Evolutionary conservation across 2,329 filamentous ascomycete genomes (phyloP).

Genomic region (Karstenula rhodostoma): DNA sequence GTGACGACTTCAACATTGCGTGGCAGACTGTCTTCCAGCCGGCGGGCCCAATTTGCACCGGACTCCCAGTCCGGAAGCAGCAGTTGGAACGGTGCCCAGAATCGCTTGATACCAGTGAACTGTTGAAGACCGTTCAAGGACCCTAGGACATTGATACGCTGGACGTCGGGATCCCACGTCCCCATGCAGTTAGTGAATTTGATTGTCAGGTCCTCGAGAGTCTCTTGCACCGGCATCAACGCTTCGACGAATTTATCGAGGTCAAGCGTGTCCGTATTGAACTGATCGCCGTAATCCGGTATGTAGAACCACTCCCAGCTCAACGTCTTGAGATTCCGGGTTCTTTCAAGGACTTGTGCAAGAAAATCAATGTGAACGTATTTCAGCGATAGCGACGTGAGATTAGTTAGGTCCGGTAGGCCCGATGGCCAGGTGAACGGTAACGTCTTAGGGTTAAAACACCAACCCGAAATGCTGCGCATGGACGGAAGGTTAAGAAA

Average conservation of each 20-base stretch:
- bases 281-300: background rate
- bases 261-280: slow-evolving; percentile 1
- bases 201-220: slow-evolving; percentile 12
- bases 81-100: background rate
- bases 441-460: slow-evolving; percentile 1
- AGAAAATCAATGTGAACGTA: slow-evolving; percentile 4
- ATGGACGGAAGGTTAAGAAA: slow-evolving; percentile 7
- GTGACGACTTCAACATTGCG: slow-evolving; percentile 12
- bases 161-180: slow-evolving; percentile 1
- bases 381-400: slow-evolving; percentile 3
- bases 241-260: slow-evolving; percentile 11
- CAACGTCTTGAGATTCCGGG: background rate
- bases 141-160: background rate
- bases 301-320: slow-evolving; percentile 6
- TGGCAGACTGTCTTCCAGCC: slow-evolving; percentile 11
- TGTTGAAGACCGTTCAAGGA: slow-evolving; percentile 1
- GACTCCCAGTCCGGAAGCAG: slow-evolving; percentile 4
- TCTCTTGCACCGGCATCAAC: slow-evolving; percentile 2
- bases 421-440: slow-evolving; percentile 7
- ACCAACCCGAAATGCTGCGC: slow-evolving; percentile 6
- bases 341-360: slow-evolving; percentile 7
- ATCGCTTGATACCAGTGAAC: slow-evolving; percentile 7
- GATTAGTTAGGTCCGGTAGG: background rate
- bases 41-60: background rate
- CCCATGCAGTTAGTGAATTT: background rate